Base-by-base conservation (phyloP, 495 filamentous ascomycete species). In the Penicillium bialowiezense region DNA sequence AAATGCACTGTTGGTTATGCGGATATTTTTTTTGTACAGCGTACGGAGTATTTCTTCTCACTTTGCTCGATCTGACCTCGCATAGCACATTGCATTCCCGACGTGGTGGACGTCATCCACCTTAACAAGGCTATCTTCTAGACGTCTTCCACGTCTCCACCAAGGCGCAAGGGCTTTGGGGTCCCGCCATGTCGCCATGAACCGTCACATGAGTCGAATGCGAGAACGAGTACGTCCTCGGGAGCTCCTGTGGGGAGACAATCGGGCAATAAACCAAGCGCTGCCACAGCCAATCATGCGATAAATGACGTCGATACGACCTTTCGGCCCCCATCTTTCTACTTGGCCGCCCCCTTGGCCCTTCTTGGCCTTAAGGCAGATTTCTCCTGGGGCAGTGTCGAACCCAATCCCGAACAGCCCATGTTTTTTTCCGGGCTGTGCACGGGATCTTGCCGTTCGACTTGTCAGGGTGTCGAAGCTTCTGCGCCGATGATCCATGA, bases 131-230 rank as follows among this genome's bases (percentile, higher is more conserved):
- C n/a, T 38, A 20, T 21, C 20, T 18, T 24, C 23, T 7, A 10
- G 7, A 41, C 23, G 15, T 18, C 41, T 38, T 32, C 29, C 29
- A 60, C 50, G 56, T 52, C 41, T 60, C 34, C 23, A 19, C 24
- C 4, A 19, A 12, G 42, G 36, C 18, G 20, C 26, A 17, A n/a
- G 34, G 44, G 33, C 34, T 21, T 33, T n/a, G n/a, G n/a, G 26
- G 34, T 26, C 8, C 23, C 23, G 8, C 23, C 8, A n/a, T n/a
- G n/a, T n/a, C n/a, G n/a, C n/a, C 14, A 17, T 24, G 21, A 19
- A 26, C 26, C 12, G 12, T 13, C 29, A 32, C 29, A 32, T 32
- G 29, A 32, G 29, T 13, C 12, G 29, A 39, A 12, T 17, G 18
- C 36, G 36, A 39, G 18, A 39, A 21, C 36, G 36, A 39, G 18